Base-by-base conservation (phyloP, 768 basidiomycete genomes). In the Punctularia strigosozonata region DNA sequence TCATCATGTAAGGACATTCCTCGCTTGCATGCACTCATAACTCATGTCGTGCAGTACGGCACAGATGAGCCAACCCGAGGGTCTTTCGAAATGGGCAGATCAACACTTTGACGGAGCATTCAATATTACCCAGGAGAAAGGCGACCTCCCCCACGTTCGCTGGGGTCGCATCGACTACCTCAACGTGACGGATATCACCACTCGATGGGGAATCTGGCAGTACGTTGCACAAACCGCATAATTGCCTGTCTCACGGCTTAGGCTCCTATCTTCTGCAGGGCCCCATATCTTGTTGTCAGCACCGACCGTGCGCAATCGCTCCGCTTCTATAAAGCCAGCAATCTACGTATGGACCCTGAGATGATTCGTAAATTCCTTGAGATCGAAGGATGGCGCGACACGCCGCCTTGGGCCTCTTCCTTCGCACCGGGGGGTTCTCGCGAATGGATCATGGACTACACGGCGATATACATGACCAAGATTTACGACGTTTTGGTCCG, bases 161-260 rank as follows among this genome's bases (percentile, higher is more conserved):
- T 92, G 81, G 72, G 90, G 75, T 37, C 76, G 90, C 44, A 75
- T 94, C 42, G 87, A 92, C 62, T 94, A 90, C 57, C 61, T 89
- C 46, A 78, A 80, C 44, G 88, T 91, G 45, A 89, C 85, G 3
- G 60, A 66, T 38, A 57, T 90, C 41, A 91, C 88, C 41, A 88
- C 87, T 2, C 82, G 81, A 52, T 94, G 90, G 90, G 64, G 56
- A 25, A 56, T 92, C 35, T 91, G 87, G 85, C 71, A 73, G 90
- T 90, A 54, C 43, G 77, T 69, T 20, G 47, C 25, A 13, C 10
- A 3, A n/a, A 37, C 14, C 26, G 28, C 46, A 37, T 12, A 33
- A 23, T 37, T n/a, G 19, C 31, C 7, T 13, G 17, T 41, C 4
- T 10, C 40, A 41, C 21, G 45, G 25, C 13, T 4, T 31, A 39